These are phyloP conservation scores for Nicotiana rustica DNA, from an alignment of 305 asterid genomes.

Conservation along the genomic window DNA sequence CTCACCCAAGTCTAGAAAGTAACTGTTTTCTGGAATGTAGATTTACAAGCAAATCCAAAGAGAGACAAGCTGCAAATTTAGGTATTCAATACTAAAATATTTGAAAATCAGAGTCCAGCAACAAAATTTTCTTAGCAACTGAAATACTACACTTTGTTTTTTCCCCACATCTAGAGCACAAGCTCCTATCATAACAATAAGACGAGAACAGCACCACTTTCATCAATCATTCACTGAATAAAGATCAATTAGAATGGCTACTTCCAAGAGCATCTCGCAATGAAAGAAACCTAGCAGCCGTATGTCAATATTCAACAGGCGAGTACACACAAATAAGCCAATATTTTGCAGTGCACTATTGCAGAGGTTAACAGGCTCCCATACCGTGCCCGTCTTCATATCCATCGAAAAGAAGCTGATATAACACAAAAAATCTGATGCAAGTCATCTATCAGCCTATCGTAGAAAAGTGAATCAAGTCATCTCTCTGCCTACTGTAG, in stretches of 20 bases:
- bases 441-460: neutral
- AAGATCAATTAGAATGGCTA: conserved; percentile 17
- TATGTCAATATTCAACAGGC: conserved; percentile 24
- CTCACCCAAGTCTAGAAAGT: neutral
- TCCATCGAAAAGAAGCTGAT: neutral
- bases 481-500: neutral
- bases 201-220: neutral
- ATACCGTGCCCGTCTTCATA: neutral
- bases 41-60: neutral
- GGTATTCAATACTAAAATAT: neutral
- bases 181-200: neutral
- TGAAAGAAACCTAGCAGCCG: neutral
- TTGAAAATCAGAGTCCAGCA: neutral
- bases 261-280: neutral
- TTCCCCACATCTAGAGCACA: neutral
- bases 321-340: neutral
- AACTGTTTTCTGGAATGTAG: neutral
- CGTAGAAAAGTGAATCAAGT: conserved; percentile 21
- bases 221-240: neutral
- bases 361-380: conserved; percentile 6
- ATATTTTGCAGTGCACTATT: conserved; percentile 4
- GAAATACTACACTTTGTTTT: neutral
- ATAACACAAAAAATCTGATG: neutral
- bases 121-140: neutral
- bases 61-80: neutral